Percentiles rank a stretch among this genome's conserved stretches.
Conservation (phyloP, 805 yeast species). For the Barnettozyma sucrosica region DNA sequence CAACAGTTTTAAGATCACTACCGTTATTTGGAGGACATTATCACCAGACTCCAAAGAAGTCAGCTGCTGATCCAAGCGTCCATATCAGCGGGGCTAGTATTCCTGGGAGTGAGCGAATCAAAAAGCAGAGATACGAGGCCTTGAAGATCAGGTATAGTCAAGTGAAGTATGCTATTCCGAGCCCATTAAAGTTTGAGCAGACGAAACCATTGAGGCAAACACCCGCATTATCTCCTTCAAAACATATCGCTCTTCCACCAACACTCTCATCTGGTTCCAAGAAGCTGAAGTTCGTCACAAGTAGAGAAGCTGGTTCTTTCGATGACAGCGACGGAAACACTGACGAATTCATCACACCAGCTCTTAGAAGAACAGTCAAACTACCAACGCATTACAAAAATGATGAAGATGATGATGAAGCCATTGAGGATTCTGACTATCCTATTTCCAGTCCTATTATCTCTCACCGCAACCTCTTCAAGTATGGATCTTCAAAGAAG, state of each 20-base stretch:
- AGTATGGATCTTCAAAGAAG: conserved; percentile 3
- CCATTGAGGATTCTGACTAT: conserved; percentile 4
- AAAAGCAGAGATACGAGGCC: conserved; percentile 31
- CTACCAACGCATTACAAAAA: background rate
- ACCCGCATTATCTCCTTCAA: background rate
- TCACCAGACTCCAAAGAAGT: conserved; percentile 18
- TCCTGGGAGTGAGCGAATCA: conserved; percentile 35
- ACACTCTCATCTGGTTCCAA: background rate
- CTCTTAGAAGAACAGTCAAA: background rate
- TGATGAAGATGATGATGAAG: background rate
- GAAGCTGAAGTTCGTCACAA: background rate
- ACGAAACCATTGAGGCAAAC: background rate
- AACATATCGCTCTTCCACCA: background rate
- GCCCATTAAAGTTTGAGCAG: conserved; percentile 27
- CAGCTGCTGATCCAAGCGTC: conserved; percentile 3
- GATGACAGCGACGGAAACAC: background rate
- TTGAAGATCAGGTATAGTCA: conserved; percentile 30
- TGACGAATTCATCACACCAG: background rate
- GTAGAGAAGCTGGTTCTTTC: background rate
- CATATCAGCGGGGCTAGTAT: conserved; percentile 18
- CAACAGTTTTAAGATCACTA: conserved; percentile 18
- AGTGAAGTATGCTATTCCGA: conserved; percentile 32
- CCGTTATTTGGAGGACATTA: background rate
- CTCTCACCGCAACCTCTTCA: conserved; percentile 6
- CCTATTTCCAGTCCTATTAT: conserved; percentile 12